Evolutionary conservation across 2,329 filamentous ascomycete species (phyloP), one percentile per base, ranked within the genome.

Genomic region (Coniochaeta pulveracea): DNA sequence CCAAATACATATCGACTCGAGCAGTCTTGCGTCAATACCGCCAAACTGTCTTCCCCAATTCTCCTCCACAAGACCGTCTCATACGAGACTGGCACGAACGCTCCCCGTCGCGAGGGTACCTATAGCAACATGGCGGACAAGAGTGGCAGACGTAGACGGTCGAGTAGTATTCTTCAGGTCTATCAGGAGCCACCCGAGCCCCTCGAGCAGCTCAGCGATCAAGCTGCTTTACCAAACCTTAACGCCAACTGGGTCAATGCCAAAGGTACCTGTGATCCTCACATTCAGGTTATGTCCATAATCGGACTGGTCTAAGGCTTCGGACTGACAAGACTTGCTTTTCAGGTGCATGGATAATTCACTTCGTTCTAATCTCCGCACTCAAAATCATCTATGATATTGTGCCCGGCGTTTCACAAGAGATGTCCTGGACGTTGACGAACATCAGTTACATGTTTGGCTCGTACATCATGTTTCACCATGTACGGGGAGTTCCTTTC

Each of bases 361-460:
- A 98, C 61, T 75, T 94, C 47, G 85, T 98, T 50, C 67, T 95
- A 51, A 98, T 98, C 55, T 66, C 81, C 39, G 76, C 77, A 51
- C 76, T 94, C 55, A 98, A 98, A 65, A 89, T 98, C 53, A 74
- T 98, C 51, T 98, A 89, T 68, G 86, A 95, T 60, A 89, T 94
- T 51, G 82, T 98, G 41, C 91, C 91, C 12, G 86, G 88, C 45
- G 83, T 96, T 47, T 93, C 89, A 21, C 91, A 96, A 61, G 91
- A 98, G 63, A 93, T 86, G 25, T 96, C 89, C 40, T 98, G 91
- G 91, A 98, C 91, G 9, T 68, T 98, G 46, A 94, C 88, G 58
- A 98, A 98, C 61, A 93, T 96, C 58, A 86, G 86, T 33, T 98
- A 98, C 71, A 96, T 96, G 88, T 83, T 91, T 51, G 88, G 86